Evolutionary conservation across 2,329 filamentous ascomycete genomes (phyloP), one percentile per base, ranked within the genome.

Genomic region (Epicoccum sorghinum): DNA sequence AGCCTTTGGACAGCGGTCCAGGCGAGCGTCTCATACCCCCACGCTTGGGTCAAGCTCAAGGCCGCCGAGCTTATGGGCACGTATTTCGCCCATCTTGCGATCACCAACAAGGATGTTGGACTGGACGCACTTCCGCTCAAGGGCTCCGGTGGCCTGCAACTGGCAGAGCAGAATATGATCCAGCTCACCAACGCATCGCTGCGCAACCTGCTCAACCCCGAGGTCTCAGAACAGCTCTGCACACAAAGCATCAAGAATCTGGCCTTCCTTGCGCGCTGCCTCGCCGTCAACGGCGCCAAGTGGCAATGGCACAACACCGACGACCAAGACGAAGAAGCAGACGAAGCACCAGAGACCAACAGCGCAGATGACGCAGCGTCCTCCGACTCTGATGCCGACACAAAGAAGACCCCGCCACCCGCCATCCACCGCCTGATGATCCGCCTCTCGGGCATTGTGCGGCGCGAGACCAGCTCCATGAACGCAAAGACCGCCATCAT

Each of bases 71-170:
- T 98, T 14, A 78, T 93, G 36, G 88, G 88, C 41, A 80, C 83
- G n/a, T 95, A 90, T 74, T 86, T 97, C 64, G 84, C 87, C 3
- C 90, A 96, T 71, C 86, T 96, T 60, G 89, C 89, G 22, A 82
- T 83, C 55, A 83, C 83, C 8, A 86, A 84, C 65, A 83, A 81
- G 39, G 79, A 79, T 27, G 72, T 69, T 27, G 82, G 81, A 9
- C 78, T 86, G 52, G 76, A 75, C 25, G 79, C 78, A 1, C 73
- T 91, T 41, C 85, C 88, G 2, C 77, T 96, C 10, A 71, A 78
- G 37, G 89, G 91, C 22, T 89, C 88, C 1, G 80, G 87, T 48
- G 93, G 91, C 0, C 79, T 97, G 23, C 77, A 81, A 25, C 78
- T 98, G 6, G 81, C 83, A 27, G 81, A 81, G 10, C 81, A 85